Conservation (phyloP, 2,329 filamentous ascomycete species). For the Sclerotiophoma versabilis region DNA sequence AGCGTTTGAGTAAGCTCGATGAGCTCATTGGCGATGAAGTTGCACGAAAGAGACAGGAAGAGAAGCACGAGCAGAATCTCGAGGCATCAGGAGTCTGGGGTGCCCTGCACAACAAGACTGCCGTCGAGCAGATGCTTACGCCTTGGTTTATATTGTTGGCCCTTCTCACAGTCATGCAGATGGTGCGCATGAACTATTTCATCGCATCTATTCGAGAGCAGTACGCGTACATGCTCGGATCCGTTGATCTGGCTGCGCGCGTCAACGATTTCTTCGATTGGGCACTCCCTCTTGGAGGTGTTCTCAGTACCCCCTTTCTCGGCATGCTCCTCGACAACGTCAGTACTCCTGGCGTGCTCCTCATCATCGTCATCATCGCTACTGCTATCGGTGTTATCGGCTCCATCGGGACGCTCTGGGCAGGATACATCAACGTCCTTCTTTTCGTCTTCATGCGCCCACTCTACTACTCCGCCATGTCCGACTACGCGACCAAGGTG, state of each 20-base stretch:
- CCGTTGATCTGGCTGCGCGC: constrained; percentile 64
- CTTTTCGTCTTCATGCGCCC: constrained; percentile 86
- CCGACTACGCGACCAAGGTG: constrained; percentile 87
- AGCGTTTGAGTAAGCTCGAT: constrained; percentile 72
- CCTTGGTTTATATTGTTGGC: constrained; percentile 87
- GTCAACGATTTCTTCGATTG: constrained; percentile 86
- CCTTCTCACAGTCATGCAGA: constrained; percentile 72
- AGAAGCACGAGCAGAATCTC: constrained; percentile 70
- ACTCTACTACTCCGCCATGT: constrained; percentile 89
- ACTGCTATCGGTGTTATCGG: constrained; percentile 78
- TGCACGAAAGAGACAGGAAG: constrained; percentile 67
- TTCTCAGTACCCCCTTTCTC: constrained; percentile 83
- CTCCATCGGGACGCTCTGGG: constrained; percentile 71
- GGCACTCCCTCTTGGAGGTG: constrained; percentile 80
- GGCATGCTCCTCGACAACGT: constrained; percentile 78
- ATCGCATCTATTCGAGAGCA: constrained; percentile 85
- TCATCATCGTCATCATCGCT: constrained; percentile 71
- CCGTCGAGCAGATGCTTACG: constrained; percentile 74
- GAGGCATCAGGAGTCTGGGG: constrained; percentile 81
- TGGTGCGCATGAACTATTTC: constrained; percentile 81
- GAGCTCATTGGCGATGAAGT: constrained; percentile 71
- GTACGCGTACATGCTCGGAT: constrained; percentile 75
- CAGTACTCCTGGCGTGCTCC: constrained; percentile 73
- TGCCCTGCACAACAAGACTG: constrained; percentile 76
- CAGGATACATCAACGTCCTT: constrained; percentile 75